Conservation (phyloP, 2,329 filamentous ascomycete species). For the Phyllosticta citriasiana region DNA sequence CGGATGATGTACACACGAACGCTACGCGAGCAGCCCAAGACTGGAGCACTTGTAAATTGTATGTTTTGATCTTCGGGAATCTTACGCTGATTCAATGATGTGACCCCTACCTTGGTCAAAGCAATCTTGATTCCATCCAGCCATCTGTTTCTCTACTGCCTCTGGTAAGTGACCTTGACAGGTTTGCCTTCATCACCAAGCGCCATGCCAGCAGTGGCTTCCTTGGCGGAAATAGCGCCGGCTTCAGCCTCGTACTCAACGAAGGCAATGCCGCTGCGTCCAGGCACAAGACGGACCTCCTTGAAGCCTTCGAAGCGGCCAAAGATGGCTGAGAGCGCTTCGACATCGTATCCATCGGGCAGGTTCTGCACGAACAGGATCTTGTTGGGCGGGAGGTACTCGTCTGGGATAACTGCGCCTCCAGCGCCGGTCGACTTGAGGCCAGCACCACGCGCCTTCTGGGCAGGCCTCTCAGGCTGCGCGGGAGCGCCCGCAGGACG, state of each 20-base stretch:
- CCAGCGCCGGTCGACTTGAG: slow-evolving; percentile 64
- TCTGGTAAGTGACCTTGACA: slow-evolving; percentile 94
- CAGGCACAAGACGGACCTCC: slow-evolving; percentile 82
- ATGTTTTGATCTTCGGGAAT: neutral
- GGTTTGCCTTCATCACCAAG: slow-evolving; percentile 64
- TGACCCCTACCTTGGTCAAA: neutral
- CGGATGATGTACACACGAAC: neutral
- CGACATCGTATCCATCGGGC: slow-evolving; percentile 75
- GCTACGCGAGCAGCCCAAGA: neutral
- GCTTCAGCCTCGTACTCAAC: slow-evolving; percentile 90
- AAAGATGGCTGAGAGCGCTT: slow-evolving; percentile 71
- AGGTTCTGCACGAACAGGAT: slow-evolving; percentile 90
- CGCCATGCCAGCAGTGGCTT: slow-evolving; percentile 77
- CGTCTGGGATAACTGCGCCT: slow-evolving; percentile 77
- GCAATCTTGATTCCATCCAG: neutral
- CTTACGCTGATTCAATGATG: neutral
- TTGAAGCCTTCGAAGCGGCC: slow-evolving; percentile 86
- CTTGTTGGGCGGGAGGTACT: slow-evolving; percentile 96
- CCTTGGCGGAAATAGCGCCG: slow-evolving; percentile 86
- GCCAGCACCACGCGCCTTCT: slow-evolving; percentile 57
- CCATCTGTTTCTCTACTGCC: slow-evolving; percentile 53
- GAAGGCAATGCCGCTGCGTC: slow-evolving; percentile 81
- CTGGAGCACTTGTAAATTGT: neutral
- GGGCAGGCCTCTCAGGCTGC: slow-evolving; percentile 49
- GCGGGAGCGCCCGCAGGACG: slow-evolving; percentile 43